Base-by-base conservation (phyloP, 2,329 filamentous ascomycete genomes). In the Penicillium sp. region DNA sequence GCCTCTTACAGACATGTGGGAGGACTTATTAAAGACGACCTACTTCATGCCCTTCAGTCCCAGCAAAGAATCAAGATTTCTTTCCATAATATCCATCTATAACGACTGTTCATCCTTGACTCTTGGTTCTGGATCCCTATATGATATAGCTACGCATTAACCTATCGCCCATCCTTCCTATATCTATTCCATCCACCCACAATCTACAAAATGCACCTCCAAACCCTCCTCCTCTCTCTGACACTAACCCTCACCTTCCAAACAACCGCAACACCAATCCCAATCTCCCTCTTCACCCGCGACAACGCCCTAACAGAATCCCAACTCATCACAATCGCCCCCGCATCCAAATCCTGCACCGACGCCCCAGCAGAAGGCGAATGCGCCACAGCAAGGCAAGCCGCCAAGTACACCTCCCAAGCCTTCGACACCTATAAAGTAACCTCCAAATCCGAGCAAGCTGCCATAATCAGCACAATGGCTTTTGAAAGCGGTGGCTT, bases 401-500 rank as follows among this genome's bases (percentile, higher is more conserved):
- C 86, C 2, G 87, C 83, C 0, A 77, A 80, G 1, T 78, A 75
- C 60, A 78, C 93, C 57, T 75, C 76, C 65, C 61, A 74, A 7
- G 80, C 83, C 35, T 86, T 91, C 71, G 54, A 66, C 17, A 73
- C 78, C 11, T 88, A 90, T 77, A 61, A 70, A 3, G 76, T 91
- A 63, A 78, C 74, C 45, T 70, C 71, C 33, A 73, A 75, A 22
- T 81, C 79, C 22, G 83, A 88, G 63, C 85, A 88, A 68, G 89
- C 89, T 7, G 89, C 86, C 22, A 72, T 92, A 16, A 68, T 94
- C 41, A 79, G 86, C 12, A 78, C 91, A 67, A 88, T 90, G 76
- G 83, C 87, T 11, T 86, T 86, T 68, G 91, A 95, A 76, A 85
- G 83, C 1, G 84, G 55, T 22, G 80, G 86, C 59, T 89, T 92